These are phyloP conservation scores for Nannizziopsis arthrosporioides DNA, from an alignment of 2,329 filamentous ascomycete genomes.

Conservation along the genomic window DNA sequence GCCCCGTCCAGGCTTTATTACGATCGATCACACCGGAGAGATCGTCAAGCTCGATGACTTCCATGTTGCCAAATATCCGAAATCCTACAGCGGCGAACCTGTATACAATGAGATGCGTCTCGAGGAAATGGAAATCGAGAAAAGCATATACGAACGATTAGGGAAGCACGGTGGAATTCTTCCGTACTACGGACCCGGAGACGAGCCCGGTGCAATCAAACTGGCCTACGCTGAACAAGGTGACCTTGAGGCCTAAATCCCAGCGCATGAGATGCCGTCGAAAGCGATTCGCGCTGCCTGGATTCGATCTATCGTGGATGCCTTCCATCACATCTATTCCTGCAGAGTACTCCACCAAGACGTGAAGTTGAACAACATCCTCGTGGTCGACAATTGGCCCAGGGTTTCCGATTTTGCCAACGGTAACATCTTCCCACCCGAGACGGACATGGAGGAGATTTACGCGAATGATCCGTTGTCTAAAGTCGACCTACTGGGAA, in stretches of 20 bases:
- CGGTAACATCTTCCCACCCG: slow-evolving; percentile 11
- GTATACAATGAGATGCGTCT: slow-evolving; percentile 11
- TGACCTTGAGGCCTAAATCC: slow-evolving; percentile 12
- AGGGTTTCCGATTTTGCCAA: slow-evolving; percentile 14
- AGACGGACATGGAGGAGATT: slow-evolving; percentile 12
- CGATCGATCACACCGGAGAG: slow-evolving; percentile 11
- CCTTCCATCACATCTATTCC: slow-evolving; percentile 14
- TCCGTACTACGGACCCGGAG: slow-evolving; percentile 10
- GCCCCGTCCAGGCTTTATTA: slow-evolving; percentile 10
- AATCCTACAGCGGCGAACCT: slow-evolving; percentile 3
- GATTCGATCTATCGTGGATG: slow-evolving; percentile 11
- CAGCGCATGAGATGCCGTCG: slow-evolving; percentile 10
- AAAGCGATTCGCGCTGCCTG: slow-evolving; percentile 10
- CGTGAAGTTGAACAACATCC: slow-evolving; percentile 15
- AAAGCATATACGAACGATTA: slow-evolving; percentile 16
- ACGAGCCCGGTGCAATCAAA: slow-evolving; percentile 14
- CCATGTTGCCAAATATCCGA: slow-evolving; percentile 13
- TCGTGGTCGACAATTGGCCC: slow-evolving; percentile 8
- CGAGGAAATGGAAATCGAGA: slow-evolving; percentile 7
- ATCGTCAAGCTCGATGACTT: slow-evolving; percentile 10
- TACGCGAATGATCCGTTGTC: slow-evolving; percentile 13
- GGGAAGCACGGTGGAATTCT: slow-evolving; percentile 15
- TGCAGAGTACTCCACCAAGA: slow-evolving; percentile 15
- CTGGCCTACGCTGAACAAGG: slow-evolving; percentile 14
- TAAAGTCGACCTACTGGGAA: slow-evolving; percentile 13